Percentiles rank a stretch among this genome's conserved stretches.
These are phyloP conservation scores for Eimeria acervulina DNA, from an alignment of 169 alveolate genomes.

Conservation along the genomic window DNA sequence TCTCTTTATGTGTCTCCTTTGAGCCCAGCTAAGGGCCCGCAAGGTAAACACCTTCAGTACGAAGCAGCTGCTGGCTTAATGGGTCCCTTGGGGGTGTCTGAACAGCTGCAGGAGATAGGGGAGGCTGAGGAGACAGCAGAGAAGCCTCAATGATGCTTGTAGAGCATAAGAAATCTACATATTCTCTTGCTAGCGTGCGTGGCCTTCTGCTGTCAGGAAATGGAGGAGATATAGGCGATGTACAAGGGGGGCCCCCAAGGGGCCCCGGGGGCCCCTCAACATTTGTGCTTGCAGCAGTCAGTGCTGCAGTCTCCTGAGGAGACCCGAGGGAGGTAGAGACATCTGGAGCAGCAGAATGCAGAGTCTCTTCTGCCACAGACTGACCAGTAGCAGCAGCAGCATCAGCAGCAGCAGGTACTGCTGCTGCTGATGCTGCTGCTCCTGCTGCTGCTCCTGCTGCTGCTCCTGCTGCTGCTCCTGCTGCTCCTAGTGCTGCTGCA, in stretches of 20 bases:
- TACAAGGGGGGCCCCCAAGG: neutral
- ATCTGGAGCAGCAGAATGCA: neutral
- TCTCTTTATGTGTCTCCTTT: neutral
- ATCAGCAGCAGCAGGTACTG: neutral
- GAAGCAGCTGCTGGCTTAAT: constrained; percentile 13
- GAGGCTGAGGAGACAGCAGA: constrained; percentile 63
- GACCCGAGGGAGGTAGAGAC: neutral
- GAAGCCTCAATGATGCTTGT: constrained; percentile 73
- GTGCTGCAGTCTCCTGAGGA: neutral
- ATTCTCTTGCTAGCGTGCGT: constrained; percentile 49
- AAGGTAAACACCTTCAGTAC: neutral
- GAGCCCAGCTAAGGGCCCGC: neutral
- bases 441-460: constrained; percentile 18
- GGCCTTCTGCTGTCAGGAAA: constrained; percentile 31
- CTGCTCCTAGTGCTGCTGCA: constrained; percentile 24
- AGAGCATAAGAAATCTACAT: constrained; percentile 41
- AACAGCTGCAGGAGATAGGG: neutral
- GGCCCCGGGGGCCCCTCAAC: constrained; percentile 5
- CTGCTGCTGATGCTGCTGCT: no score
- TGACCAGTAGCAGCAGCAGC: constrained; percentile 21
- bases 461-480: neutral
- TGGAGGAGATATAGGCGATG: neutral
- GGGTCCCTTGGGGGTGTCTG: neutral
- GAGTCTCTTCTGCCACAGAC: constrained; percentile 6
- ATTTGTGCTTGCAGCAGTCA: neutral